These are phyloP conservation scores for Tuber microsphaerosporum DNA, from an alignment of 495 filamentous ascomycete genomes.

Conservation along the genomic window DNA sequence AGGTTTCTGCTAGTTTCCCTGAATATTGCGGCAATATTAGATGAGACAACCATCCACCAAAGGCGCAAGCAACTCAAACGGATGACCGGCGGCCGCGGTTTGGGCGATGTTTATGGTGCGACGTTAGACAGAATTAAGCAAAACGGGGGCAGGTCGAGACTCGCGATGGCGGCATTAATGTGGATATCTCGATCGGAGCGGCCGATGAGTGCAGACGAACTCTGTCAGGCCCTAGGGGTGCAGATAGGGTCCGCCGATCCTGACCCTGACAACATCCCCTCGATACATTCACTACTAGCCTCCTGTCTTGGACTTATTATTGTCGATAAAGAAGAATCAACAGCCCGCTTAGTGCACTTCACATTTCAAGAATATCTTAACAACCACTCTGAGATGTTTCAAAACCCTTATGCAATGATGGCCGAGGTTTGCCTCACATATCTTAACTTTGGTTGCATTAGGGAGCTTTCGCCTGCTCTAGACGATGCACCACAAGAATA, in stretches of 20 bases:
- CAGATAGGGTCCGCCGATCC: background rate
- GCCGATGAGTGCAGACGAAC: background rate
- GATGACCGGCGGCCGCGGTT: background rate
- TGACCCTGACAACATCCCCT: background rate
- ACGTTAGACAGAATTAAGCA: background rate
- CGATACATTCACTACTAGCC: background rate
- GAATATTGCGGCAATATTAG: background rate
- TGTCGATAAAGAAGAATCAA: background rate
- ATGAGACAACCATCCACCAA: background rate
- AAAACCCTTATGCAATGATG: background rate
- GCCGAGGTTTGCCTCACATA: background rate
- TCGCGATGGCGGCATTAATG: background rate
- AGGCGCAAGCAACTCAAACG: background rate
- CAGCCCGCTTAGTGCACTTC: background rate
- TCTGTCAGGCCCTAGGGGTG: background rate
- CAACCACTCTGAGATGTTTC: background rate
- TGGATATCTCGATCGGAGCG: background rate
- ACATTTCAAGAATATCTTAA: background rate
- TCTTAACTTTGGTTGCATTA: background rate
- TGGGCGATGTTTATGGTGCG: background rate
- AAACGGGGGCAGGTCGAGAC: background rate
- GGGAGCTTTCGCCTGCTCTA: background rate
- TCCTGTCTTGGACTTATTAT: background rate
- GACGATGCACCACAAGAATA: no score
- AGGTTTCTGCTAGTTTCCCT: background rate